These are phyloP conservation scores for Backusella australiensis DNA, from an alignment of 192 early-diverging fungal species.

Conservation along the genomic window DNA sequence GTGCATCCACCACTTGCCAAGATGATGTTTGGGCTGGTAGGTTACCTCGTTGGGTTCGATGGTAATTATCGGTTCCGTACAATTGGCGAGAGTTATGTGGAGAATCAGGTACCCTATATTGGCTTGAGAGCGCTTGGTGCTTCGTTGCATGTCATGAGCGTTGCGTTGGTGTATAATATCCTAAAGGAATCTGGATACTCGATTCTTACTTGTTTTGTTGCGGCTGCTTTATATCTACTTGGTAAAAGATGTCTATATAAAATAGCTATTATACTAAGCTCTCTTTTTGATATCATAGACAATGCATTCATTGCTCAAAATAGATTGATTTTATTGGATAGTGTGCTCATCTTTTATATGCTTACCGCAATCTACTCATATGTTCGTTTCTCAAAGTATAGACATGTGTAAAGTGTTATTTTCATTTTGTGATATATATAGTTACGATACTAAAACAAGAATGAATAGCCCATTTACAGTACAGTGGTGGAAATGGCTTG, in stretches of 20 bases:
- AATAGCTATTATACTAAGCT: too few species aligned
- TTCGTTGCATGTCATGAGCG: constrained; percentile 70
- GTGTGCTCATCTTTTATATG: constrained; percentile 91
- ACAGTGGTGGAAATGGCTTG: constrained; percentile 88
- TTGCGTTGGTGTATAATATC: constrained; percentile 78
- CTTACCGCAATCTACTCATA: constrained; percentile 81
- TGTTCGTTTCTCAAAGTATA: constrained; percentile 80
- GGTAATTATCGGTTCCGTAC: constrained; percentile 94
- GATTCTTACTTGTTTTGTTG: constrained; percentile 66
- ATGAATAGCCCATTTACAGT: constrained; percentile 65
- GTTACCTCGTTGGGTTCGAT: constrained; percentile 88
- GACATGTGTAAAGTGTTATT: constrained; percentile 29
- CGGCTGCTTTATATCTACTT: constrained; percentile 78
- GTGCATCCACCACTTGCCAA: constrained; percentile 97
- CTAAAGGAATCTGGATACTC: constrained; percentile 88
- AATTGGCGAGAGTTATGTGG: constrained; percentile 89
- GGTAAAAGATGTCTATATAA: constrained; percentile 43
- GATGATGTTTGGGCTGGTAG: constrained; percentile 80
- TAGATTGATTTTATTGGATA: constrained; percentile 91
- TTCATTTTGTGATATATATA: not conserved
- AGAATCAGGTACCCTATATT: constrained; percentile 88
- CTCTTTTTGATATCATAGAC: constrained; percentile 42
- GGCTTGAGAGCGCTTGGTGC: constrained; percentile 80
- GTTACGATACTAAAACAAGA: not conserved
- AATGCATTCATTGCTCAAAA: constrained; percentile 90